Percentiles rank a stretch among this genome's conserved stretches.
These are phyloP conservation scores for Podaxis sp. DNA, from an alignment of 768 basidiomycete genomes.

Conservation along the genomic window DNA sequence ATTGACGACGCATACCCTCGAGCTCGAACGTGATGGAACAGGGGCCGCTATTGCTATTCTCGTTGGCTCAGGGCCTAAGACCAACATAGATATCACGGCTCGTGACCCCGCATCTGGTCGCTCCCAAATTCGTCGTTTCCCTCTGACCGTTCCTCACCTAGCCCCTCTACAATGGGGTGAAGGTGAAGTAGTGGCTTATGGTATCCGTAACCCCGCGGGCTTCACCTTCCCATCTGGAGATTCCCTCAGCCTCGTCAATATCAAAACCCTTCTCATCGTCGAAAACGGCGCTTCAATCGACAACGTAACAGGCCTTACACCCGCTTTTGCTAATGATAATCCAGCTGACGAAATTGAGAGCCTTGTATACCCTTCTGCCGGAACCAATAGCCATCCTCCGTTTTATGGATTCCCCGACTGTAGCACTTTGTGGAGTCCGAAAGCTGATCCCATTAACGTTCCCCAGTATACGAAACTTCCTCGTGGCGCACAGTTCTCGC, in stretches of 20 bases:
- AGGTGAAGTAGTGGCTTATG: constrained; percentile 38
- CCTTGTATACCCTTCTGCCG: constrained; percentile 18
- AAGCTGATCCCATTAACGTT: constrained; percentile 38
- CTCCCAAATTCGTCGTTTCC: constrained; percentile 37
- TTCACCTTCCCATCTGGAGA: constrained; percentile 31
- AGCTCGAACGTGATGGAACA: constrained; percentile 25
- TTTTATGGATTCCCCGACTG: constrained; percentile 46
- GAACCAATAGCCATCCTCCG: constrained; percentile 10
- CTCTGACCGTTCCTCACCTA: constrained; percentile 17
- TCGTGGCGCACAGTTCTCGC: constrained; percentile 37
- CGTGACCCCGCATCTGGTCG: constrained; percentile 40
- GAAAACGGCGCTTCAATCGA: constrained; percentile 46
- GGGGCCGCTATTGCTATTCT: constrained; percentile 26
- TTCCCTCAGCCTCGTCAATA: background rate
- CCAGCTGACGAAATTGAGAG: constrained; percentile 40
- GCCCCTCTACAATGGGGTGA: constrained; percentile 24
- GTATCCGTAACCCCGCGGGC: constrained; percentile 44
- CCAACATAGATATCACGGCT: constrained; percentile 42
- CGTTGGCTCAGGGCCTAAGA: constrained; percentile 34
- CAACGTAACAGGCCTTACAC: constrained; percentile 35
- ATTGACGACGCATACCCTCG: constrained; percentile 40
- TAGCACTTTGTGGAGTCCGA: constrained; percentile 40
- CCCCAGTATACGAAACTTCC: constrained; percentile 31
- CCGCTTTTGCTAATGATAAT: constrained; percentile 42
- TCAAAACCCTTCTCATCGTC: constrained; percentile 30